Evolutionary conservation across 2,329 filamentous ascomycete genomes (phyloP).

Genomic region (Exserohilum turcica): DNA sequence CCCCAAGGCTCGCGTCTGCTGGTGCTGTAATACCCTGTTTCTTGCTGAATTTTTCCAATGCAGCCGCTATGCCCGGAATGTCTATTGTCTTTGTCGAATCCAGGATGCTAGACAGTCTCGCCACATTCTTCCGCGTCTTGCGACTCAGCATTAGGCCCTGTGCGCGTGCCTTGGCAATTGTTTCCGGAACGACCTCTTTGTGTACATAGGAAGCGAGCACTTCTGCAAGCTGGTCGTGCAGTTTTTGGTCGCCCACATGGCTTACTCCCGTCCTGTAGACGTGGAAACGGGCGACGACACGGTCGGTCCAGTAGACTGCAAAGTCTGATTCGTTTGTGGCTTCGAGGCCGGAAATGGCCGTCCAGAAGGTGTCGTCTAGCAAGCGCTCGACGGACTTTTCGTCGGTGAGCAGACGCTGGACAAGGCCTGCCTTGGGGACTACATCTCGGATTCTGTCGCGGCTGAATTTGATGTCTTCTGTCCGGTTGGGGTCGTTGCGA

Average conservation of each 20-base stretch:
- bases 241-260: slow-evolving; percentile 35
- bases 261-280: slow-evolving; percentile 36
- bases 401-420: slow-evolving; percentile 20
- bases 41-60: slow-evolving; percentile 41
- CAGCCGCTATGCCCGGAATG: slow-evolving; percentile 11
- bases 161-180: slow-evolving; percentile 36
- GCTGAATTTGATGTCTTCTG: slow-evolving; percentile 31
- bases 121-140: slow-evolving; percentile 39
- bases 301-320: slow-evolving; percentile 40
- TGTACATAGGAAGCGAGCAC: slow-evolving; percentile 37
- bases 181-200: slow-evolving; percentile 44
- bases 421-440: slow-evolving; percentile 13
- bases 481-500: slow-evolving; percentile 15
- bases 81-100: slow-evolving; percentile 18
- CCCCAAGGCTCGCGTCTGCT: slow-evolving; percentile 9
- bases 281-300: slow-evolving; percentile 30
- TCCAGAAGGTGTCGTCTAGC: slow-evolving; percentile 33
- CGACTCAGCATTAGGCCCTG: slow-evolving; percentile 40
- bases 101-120: slow-evolving; percentile 34
- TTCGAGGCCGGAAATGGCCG: slow-evolving; percentile 34
- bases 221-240: slow-evolving; percentile 42
- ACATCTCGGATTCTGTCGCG: slow-evolving; percentile 21
- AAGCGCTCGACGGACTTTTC: slow-evolving; percentile 27
- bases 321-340: slow-evolving; percentile 37
- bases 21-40: slow-evolving; percentile 36